phyloP scores from a whole-genome alignment of 2,329 filamentous ascomycete species.

The Incumbomyces delicatus region DNA sequence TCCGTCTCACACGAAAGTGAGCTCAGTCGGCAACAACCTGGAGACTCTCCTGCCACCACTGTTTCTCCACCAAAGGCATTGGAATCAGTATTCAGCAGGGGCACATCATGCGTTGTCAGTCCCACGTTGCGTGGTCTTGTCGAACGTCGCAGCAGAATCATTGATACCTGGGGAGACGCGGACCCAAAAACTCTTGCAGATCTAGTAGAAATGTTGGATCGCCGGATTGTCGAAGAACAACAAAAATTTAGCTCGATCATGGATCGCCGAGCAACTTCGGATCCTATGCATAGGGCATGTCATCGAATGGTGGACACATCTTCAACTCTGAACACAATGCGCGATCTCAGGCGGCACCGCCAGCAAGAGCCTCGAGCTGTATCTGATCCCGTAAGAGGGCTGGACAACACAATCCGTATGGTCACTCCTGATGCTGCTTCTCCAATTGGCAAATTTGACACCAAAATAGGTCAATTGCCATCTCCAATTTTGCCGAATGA shows the following conservation, averaged over 20 bases:
- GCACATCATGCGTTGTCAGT: conserved; percentile 36
- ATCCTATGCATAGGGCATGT: conserved; percentile 27
- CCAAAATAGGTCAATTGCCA: conserved; percentile 44
- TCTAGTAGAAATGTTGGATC: conserved; percentile 51
- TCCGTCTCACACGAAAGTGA: conserved; percentile 43
- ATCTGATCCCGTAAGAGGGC: conserved; percentile 22
- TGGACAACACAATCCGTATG: conserved; percentile 44
- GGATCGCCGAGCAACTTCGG: conserved; percentile 38
- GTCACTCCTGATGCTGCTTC: conserved; percentile 44
- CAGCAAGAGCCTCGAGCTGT: conserved; percentile 22
- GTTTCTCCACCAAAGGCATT: conserved; percentile 27
- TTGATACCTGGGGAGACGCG: conserved; percentile 39
- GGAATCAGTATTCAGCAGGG: conserved; percentile 17
- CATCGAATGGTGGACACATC: background rate
- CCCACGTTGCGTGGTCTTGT: conserved; percentile 43
- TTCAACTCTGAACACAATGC: conserved; percentile 15
- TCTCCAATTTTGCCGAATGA: conserved; percentile 21
- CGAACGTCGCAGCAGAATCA: conserved; percentile 49
- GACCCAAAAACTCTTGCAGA: conserved; percentile 39
- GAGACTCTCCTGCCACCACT: conserved; percentile 41
- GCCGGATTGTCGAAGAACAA: conserved; percentile 40
- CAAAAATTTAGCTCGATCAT: conserved; percentile 14
- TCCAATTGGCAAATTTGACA: conserved; percentile 23
- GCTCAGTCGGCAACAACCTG: conserved; percentile 28
- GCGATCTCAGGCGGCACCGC: conserved; percentile 17